A percentile compares a stretch with the other conserved stretches of the same genome.
Conservation (phyloP, 495 filamentous ascomycete species). For the Penicillium canariense region DNA sequence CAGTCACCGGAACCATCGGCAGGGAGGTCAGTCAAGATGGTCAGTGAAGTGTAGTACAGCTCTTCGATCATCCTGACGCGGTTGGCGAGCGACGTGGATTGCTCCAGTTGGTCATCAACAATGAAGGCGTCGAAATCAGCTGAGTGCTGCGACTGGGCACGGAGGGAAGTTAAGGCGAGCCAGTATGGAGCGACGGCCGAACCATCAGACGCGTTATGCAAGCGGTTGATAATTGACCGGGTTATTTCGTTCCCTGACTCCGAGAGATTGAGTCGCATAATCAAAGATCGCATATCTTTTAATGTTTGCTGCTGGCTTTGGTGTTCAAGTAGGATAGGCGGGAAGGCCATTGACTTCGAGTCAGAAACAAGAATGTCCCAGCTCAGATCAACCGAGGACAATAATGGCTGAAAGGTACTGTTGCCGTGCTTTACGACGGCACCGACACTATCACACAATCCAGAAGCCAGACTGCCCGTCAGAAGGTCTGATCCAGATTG, state of each 20-base stretch:
- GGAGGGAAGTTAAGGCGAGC: constrained; percentile 73
- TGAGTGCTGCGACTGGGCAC: constrained; percentile 43
- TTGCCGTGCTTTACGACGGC: constrained; percentile 34
- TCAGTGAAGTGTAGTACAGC: constrained; percentile 73
- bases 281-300: constrained; percentile 47
- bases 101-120: constrained; percentile 38
- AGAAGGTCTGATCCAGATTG: constrained; percentile 69
- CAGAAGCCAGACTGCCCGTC: constrained; percentile 60
- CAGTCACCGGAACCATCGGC: constrained; percentile 59
- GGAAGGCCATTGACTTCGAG: constrained; percentile 43
- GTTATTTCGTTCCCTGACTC: constrained; percentile 47
- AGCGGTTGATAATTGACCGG: constrained; percentile 55
- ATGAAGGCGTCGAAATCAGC: constrained; percentile 67
- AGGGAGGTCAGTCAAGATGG: constrained; percentile 53
- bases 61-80: constrained; percentile 66
- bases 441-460: constrained; percentile 47
- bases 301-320: constrained; percentile 63
- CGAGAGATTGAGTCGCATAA: constrained; percentile 38
- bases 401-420: constrained; percentile 29
- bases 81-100: constrained; percentile 33
- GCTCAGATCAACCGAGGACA: constrained; percentile 13
- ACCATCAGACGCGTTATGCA: constrained; percentile 53
- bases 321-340: constrained; percentile 49
- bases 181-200: constrained; percentile 72
- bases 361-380: constrained; percentile 25